phyloP scores from a whole-genome alignment of 176 grass and related monocot species.

The Triticum monococcum region DNA sequence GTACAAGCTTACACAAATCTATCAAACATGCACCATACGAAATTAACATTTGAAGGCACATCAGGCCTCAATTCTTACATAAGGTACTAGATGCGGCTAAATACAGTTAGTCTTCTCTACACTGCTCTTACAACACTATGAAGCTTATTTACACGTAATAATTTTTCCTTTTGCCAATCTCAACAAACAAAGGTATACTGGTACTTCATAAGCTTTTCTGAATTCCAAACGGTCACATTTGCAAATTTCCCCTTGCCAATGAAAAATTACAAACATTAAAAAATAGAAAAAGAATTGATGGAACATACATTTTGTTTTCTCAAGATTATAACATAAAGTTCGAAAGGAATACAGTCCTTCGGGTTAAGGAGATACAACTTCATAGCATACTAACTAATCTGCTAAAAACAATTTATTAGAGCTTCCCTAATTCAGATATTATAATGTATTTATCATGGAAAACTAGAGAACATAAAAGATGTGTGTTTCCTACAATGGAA shows the following conservation, averaged over 20 bases:
- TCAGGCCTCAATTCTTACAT: background rate
- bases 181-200: background rate
- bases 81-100: constrained; percentile 11
- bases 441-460: background rate
- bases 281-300: background rate
- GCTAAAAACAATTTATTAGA: background rate
- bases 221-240: background rate
- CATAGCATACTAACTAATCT: background rate
- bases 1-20: constrained; percentile 23
- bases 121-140: constrained; percentile 2
- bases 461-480: background rate
- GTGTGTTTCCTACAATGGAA: background rate
- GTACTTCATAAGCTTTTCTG: constrained; percentile 4
- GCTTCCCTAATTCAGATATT: background rate
- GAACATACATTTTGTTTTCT: background rate
- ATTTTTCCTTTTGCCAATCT: background rate
- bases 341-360: background rate
- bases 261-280: background rate
- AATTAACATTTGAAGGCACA: background rate
- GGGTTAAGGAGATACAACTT: background rate
- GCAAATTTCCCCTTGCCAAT: background rate
- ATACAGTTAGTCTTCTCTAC: constrained; percentile 17
- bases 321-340: background rate
- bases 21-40: background rate
- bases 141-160: background rate